Evolutionary conservation across 176 grass and related monocot genomes (phyloP).

Genomic region (Oryza meyeriana): DNA sequence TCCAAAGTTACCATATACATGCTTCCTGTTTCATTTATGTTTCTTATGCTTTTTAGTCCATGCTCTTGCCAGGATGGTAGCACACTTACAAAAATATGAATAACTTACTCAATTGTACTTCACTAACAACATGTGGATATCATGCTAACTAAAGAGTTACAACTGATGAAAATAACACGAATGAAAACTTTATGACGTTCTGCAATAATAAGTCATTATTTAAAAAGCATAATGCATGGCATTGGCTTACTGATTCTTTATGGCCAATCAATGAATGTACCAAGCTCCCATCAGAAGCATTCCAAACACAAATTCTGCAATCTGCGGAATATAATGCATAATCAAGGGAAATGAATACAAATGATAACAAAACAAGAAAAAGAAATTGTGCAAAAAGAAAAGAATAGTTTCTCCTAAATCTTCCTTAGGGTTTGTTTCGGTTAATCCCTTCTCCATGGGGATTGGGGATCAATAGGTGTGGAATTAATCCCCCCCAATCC

Average conservation of each 20-base stretch:
- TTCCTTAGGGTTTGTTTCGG: too few relatives aligned
- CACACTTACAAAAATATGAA: neutral
- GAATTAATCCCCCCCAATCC: too few relatives aligned
- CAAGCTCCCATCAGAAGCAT: conserved; percentile 98
- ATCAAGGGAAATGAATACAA: conserved; percentile 14
- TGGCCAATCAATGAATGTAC: conserved; percentile 98
- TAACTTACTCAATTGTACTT: conserved; percentile 2
- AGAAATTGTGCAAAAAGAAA: conserved; percentile 15
- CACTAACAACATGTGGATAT: conserved; percentile 7
- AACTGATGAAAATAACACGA: neutral
- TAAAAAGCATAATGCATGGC: conserved; percentile 15
- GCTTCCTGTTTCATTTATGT: neutral
- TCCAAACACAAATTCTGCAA: conserved; percentile 99
- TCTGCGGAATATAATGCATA: conserved; percentile 49
- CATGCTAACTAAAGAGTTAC: neutral
- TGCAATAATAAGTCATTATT: neutral
- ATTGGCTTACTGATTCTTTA: conserved; percentile 76
- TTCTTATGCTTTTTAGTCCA: neutral
- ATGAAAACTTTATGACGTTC: neutral
- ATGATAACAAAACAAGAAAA: conserved; percentile 3
- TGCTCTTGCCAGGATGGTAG: neutral
- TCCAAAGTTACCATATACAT: neutral
- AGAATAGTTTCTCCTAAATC: neutral
- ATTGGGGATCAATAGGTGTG: too few relatives aligned
- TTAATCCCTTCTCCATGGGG: too few relatives aligned